Base-by-base conservation (phyloP, 768 basidiomycete species). In the Auriscalpium orientale region DNA sequence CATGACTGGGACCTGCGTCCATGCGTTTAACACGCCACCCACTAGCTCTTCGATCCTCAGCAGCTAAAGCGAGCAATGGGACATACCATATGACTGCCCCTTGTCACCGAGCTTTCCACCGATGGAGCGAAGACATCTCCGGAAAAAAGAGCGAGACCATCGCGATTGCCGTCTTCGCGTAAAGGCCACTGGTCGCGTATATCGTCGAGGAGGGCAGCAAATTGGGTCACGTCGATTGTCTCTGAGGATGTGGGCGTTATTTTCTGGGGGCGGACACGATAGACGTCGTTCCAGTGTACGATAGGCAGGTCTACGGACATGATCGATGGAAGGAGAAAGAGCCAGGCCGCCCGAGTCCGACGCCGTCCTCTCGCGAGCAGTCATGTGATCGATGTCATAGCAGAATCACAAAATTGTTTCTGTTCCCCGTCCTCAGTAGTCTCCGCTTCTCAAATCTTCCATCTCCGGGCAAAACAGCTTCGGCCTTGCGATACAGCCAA, bases 101-200 rank as follows among this genome's bases (percentile, higher is more conserved):
- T 76, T 6, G 92, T 93, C 37, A 95, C 85, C 5, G 88, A 85
- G 60, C 86, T 89, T 71, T 95, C 93, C 1, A 90, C 78, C 1
- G 87, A 90, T 0, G 92, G 93, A 21, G 87, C 85, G 68, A 95
- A 95, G 11, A 91, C 74, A 68, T 95, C 93, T 8, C 93, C 93
- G 37, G 90, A 93, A 70, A 95, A 97, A 4, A 97, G 70, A 0
- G 86, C 75, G 8, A 97, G 72, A 0, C 92, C 92, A 63, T 91
- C 87, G 60, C 74, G 75, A 49, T 73, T 70, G 6, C 79, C 79
- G 58, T 82, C 79, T 7, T 69, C 54, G 40, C 73, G 62, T 37
- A 72, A 62, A 4, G 70, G 60, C 89, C 89, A 91, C 40, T 69
- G 67, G 51, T 74, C 70, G 51, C 89, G 78, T 33, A 90, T 71